Base-by-base conservation (phyloP, 192 early-diverging fungal species). In the Coemansia sp. region DNA sequence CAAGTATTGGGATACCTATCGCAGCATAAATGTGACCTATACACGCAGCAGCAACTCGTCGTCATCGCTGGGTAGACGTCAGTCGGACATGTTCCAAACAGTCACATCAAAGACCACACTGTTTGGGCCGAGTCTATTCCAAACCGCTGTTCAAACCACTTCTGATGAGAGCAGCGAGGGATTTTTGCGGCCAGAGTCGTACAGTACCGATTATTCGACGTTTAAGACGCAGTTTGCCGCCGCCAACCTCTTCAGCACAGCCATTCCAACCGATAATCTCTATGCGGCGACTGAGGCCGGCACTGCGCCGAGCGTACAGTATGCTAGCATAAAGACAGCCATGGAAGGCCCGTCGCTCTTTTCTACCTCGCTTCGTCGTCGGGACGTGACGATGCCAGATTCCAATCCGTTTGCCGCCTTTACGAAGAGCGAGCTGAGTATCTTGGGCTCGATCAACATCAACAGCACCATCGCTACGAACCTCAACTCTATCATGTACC, bases 401-500 rank as follows among this genome's bases (percentile, higher is more conserved):
- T 31, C 48, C 31, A 80, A 80, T 39, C 78, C 73, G 11, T 80
- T 80, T 44, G 50, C 69, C 1, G 39, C 8, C 29, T 80, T 75
- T 25, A 73, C 69, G 19, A 38, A 62, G 66, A 12, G 50, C 21
- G 48, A 80, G 73, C 74, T 80, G 48, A 62, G 42, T 7, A 63
- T 80, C 11, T 74, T 92, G 41, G 75, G 77, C 9, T 69, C 80
- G 2, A 75, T 89, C 32, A 72, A 85, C 55, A 87, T 89, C 25
- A 74, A 80, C 58, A 66, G 70, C 44, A 82, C 90, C 62, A 68
- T 92, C 25, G 86, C 91, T 11, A 79, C 90, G 46, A 88, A 91
- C 39, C 83, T 92, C 29, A 92, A 92, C 81, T 80, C 88, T 8
- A 81, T 91, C 38, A 74, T 92, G 46, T 92, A 87, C 75, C 78